phyloP scores from a whole-genome alignment of 352 stramenopile species.

The Blastocystis sp. region DNA sequence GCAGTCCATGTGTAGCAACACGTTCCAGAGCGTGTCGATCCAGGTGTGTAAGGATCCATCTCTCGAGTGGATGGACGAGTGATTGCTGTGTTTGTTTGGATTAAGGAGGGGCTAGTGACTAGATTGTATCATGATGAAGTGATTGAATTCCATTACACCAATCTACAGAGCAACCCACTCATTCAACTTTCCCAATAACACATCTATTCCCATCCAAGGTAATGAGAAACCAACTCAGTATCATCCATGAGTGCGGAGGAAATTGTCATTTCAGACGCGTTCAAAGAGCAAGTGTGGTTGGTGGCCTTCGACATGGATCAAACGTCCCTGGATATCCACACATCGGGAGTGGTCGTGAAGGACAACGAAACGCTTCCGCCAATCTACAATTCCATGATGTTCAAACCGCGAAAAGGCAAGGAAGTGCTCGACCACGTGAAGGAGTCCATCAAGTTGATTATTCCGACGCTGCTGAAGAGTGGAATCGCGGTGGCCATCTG shows the following conservation, averaged over 20 bases:
- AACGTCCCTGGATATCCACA: slow-evolving; percentile 39
- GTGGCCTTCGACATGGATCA: slow-evolving; percentile 53
- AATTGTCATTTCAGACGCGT: neutral
- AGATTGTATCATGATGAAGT: too few species aligned
- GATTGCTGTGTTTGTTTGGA: neutral
- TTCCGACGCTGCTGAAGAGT: slow-evolving; percentile 27
- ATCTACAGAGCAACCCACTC: too few species aligned
- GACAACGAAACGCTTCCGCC: slow-evolving; percentile 6
- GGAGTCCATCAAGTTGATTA: slow-evolving; percentile 43
- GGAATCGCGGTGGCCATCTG: slow-evolving; percentile 42
- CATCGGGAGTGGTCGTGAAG: slow-evolving; percentile 1
- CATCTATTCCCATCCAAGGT: too few species aligned
- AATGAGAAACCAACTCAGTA: neutral
- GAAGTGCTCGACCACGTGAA: slow-evolving; percentile 40
- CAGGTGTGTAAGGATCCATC: slow-evolving; percentile 5
- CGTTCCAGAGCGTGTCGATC: neutral
- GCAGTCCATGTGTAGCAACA: slow-evolving; percentile 40
- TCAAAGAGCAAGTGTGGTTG: slow-evolving; percentile 42
- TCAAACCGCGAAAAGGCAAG: slow-evolving; percentile 15
- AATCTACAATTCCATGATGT: neutral
- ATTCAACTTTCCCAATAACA: too few species aligned
- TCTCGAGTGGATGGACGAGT: slow-evolving; percentile 26
- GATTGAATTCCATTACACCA: too few species aligned
- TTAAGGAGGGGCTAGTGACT: too few species aligned
- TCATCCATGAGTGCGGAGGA: neutral